Evolutionary conservation across 176 grass and related monocot genomes (phyloP).

Genomic region (Carex cristatella): DNA sequence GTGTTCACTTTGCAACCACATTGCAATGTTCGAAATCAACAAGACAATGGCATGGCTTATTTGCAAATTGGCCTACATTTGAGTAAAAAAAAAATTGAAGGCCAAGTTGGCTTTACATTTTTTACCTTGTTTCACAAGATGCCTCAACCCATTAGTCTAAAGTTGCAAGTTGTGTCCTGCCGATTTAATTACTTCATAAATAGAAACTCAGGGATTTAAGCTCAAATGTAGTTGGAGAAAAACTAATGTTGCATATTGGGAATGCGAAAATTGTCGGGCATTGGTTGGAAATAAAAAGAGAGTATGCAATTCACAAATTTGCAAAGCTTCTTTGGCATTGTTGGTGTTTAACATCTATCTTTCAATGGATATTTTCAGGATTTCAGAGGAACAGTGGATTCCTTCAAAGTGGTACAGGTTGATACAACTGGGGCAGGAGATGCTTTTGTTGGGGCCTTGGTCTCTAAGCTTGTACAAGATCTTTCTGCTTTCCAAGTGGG

Average conservation of each 20-base stretch:
- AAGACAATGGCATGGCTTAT: background rate
- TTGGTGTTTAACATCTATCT: background rate
- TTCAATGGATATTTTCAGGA: conserved; percentile 42
- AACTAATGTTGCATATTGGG: background rate
- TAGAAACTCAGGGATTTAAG: background rate
- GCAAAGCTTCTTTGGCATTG: background rate
- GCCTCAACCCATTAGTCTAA: background rate
- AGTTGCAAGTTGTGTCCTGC: background rate
- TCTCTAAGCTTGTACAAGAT: conserved; percentile 57
- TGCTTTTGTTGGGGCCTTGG: conserved; percentile 73
- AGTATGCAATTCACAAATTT: background rate
- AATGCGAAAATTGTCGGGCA: background rate
- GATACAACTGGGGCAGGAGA: conserved; percentile 92
- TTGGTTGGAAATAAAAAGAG: background rate
- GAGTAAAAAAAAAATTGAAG: background rate
- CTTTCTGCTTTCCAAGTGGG: conserved; percentile 67
- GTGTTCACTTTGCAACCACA: background rate
- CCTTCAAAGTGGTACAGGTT: conserved; percentile 66
- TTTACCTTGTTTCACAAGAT: background rate
- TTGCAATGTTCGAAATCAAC: background rate
- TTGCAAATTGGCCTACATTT: background rate
- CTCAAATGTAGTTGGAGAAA: background rate
- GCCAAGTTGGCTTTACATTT: background rate
- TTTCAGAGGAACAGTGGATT: conserved; percentile 59
- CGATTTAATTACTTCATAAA: background rate